Evolutionary conservation across 441 rosid species (phyloP).

Genomic region (Erodium moschatum): DNA sequence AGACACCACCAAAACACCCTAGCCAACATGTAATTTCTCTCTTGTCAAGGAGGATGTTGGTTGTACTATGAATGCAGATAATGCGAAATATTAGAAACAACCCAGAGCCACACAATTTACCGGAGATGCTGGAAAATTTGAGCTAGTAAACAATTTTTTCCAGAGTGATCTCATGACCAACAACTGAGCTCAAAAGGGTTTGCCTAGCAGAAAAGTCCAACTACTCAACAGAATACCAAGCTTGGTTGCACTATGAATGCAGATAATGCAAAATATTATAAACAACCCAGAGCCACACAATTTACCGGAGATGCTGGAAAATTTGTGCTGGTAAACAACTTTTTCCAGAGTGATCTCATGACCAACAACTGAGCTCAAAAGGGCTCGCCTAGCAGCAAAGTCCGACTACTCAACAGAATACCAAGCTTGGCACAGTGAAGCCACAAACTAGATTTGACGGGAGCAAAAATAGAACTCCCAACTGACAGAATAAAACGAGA

Average conservation of each 20-base stretch:
- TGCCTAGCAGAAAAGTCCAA: neutral
- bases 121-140: neutral
- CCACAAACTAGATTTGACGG: neutral
- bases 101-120: neutral
- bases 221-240: neutral
- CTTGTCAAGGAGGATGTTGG: neutral
- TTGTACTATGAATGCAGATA: neutral
- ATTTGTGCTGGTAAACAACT: neutral
- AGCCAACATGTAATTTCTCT: conserved; percentile 1
- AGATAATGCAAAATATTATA: neutral
- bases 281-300: neutral
- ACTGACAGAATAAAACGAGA: neutral
- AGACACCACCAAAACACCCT: neutral
- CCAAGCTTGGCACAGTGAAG: neutral
- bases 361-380: neutral
- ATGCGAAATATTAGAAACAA: neutral
- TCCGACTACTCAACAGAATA: neutral
- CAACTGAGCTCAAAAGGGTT: neutral
- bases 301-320: neutral
- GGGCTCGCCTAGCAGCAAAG: neutral
- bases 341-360: neutral
- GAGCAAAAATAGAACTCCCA: neutral
- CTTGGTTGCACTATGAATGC: neutral
- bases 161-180: neutral
- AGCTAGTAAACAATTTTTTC: neutral